Percentiles rank a stretch among this genome's conserved stretches.
Conservation (phyloP, 2,329 filamentous ascomycete genomes). For the Colletotrichum horii region DNA sequence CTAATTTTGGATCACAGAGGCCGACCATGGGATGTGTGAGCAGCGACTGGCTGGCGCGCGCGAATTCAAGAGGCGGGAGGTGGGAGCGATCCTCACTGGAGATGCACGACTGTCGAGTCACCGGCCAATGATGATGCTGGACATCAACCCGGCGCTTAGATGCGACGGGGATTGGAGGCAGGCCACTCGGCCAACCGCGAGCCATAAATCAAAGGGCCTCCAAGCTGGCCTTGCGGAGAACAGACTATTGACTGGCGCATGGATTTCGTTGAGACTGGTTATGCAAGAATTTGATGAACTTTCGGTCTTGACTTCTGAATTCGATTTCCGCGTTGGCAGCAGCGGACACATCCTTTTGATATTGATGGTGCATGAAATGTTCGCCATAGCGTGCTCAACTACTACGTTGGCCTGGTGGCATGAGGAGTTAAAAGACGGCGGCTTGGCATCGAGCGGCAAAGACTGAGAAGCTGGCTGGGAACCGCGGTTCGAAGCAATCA, state of each 20-base stretch:
- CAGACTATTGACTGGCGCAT: conserved; percentile 12
- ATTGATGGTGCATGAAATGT: background rate
- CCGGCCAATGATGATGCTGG: conserved; percentile 17
- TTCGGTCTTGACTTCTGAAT: conserved; percentile 10
- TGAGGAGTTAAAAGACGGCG: background rate
- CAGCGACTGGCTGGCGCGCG: conserved; percentile 44
- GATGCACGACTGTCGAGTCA: background rate
- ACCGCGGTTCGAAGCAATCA: background rate
- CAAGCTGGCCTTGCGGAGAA: conserved; percentile 11
- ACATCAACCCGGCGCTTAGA: conserved; percentile 28
- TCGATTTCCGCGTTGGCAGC: background rate
- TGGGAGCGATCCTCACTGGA: conserved; percentile 16
- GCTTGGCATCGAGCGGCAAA: background rate
- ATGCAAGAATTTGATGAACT: background rate
- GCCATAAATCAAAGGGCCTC: background rate
- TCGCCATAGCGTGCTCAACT: background rate
- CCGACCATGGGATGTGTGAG: conserved; percentile 23
- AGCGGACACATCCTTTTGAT: background rate
- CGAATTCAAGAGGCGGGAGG: conserved; percentile 29
- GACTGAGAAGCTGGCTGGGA: background rate
- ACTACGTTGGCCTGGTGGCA: background rate
- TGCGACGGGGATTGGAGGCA: conserved; percentile 10
- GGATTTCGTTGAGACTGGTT: background rate
- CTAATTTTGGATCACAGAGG: conserved; percentile 40
- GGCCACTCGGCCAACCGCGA: conserved; percentile 1